These are phyloP conservation scores for Gloeophyllum trabeum DNA, from an alignment of 768 basidiomycete species.

Conservation along the genomic window DNA sequence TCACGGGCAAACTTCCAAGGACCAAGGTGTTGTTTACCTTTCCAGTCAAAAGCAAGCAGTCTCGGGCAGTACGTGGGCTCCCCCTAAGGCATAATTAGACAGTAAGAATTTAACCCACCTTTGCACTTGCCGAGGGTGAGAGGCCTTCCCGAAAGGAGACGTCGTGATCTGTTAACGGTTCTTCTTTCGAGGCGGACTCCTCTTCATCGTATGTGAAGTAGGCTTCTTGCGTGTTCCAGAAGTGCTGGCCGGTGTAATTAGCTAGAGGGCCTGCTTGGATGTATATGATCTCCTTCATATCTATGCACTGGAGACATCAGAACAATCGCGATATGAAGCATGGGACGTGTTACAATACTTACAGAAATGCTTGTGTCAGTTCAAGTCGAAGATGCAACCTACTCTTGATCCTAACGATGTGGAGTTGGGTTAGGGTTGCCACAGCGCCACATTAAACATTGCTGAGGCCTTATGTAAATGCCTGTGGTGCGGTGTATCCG, in stretches of 20 bases:
- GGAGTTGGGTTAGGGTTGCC: too few species aligned
- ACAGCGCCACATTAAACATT: too few species aligned
- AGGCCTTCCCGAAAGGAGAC: slow-evolving; percentile 60
- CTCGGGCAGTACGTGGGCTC: slow-evolving; percentile 47
- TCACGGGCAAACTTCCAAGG: not conserved
- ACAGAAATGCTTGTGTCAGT: too few species aligned
- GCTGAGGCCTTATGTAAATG: too few species aligned
- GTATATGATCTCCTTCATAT: slow-evolving; percentile 72
- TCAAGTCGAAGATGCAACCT: too few species aligned
- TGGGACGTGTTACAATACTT: too few species aligned
- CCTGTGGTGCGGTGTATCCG: too few species aligned
- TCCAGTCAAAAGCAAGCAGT: slow-evolving; percentile 55
- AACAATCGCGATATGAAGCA: too few species aligned
- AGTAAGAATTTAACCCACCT: slow-evolving; percentile 3
- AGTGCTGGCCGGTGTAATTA: slow-evolving; percentile 66
- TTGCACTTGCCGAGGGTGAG: slow-evolving; percentile 31
- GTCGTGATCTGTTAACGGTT: slow-evolving; percentile 33
- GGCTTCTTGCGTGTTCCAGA: slow-evolving; percentile 73
- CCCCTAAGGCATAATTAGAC: slow-evolving; percentile 19
- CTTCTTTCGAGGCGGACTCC: slow-evolving; percentile 15
- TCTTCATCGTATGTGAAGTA: slow-evolving; percentile 44
- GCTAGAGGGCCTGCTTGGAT: slow-evolving; percentile 60
- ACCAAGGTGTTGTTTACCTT: slow-evolving; percentile 32
- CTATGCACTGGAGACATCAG: too few species aligned
- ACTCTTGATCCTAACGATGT: too few species aligned